Conservation (phyloP, 768 basidiomycete species). For the Collybia sordida region DNA sequence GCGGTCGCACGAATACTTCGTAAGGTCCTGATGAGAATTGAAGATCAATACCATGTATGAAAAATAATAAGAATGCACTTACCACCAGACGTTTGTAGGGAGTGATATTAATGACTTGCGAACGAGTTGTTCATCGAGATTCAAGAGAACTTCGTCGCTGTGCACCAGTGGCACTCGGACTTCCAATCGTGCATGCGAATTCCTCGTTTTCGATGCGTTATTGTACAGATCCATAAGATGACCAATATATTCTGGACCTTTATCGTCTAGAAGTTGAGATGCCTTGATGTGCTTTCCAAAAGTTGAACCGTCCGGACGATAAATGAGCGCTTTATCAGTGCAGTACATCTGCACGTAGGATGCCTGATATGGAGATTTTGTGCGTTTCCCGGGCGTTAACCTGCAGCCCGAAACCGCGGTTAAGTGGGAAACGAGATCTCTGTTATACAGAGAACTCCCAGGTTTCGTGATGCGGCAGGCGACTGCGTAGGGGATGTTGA, state of each 20-base stretch:
- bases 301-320: conserved; percentile 12
- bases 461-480: conserved; percentile 19
- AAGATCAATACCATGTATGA: background rate
- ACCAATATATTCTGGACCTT: conserved; percentile 6
- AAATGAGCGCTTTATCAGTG: conserved; percentile 32
- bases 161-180: conserved; percentile 20
- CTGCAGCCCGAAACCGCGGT: conserved; percentile 29
- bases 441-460: conserved; percentile 18
- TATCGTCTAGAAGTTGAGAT: conserved; percentile 10
- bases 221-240: conserved; percentile 19
- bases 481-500: conserved; percentile 6
- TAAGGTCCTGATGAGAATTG: conserved; percentile 15
- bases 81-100: conserved; percentile 15
- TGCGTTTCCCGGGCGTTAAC: conserved; percentile 17
- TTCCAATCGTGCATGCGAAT: conserved; percentile 26
- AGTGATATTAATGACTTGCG: conserved; percentile 12
- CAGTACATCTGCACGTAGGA: conserved; percentile 29
- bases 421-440: conserved; percentile 27
- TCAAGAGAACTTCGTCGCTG: conserved; percentile 3
- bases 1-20: conserved; percentile 17
- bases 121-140: background rate
- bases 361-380: conserved; percentile 12
- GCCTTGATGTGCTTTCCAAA: too few relatives aligned
- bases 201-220: conserved; percentile 9
- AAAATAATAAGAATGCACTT: background rate